phyloP scores from a whole-genome alignment of 768 basidiomycete genomes.

The Pleurotus pulmonarius region DNA sequence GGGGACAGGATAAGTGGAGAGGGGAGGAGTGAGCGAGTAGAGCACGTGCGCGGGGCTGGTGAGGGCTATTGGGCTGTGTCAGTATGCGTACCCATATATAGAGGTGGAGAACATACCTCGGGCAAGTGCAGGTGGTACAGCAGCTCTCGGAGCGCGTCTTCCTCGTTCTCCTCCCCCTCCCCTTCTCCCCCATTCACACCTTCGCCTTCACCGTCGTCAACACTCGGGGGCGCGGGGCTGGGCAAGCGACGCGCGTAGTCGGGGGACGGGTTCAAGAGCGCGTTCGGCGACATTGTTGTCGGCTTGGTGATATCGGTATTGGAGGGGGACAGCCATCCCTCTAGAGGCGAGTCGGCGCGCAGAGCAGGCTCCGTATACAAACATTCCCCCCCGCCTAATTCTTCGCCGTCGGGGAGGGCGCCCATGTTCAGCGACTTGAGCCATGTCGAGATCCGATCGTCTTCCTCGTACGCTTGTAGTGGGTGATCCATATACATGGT shows the following conservation, averaged over 20 bases:
- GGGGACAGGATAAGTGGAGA: not conserved
- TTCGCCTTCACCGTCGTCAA: too few species aligned
- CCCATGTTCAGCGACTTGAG: too few species aligned
- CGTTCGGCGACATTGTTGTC: not conserved
- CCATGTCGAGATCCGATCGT: too few species aligned
- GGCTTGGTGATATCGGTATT: not conserved
- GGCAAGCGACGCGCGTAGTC: not conserved
- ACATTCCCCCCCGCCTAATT: too few species aligned
- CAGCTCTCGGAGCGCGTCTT: not conserved
- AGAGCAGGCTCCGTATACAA: not conserved
- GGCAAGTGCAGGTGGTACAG: not conserved
- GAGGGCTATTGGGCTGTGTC: not conserved
- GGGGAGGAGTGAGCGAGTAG: not conserved
- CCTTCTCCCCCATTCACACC: too few species aligned
- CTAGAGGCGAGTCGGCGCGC: conserved; percentile 1
- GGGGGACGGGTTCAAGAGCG: not conserved
- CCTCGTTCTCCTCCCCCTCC: not conserved
- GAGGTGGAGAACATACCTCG: not conserved
- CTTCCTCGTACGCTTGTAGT: too few species aligned
- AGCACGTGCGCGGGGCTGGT: not conserved
- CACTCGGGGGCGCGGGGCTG: too few species aligned
- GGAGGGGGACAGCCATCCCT: not conserved
- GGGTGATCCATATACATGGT: too few species aligned
- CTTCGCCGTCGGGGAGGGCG: too few species aligned
- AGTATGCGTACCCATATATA: not conserved